phyloP scores from a whole-genome alignment of 2,329 filamentous ascomycete species.

The Aspergillus felis region DNA sequence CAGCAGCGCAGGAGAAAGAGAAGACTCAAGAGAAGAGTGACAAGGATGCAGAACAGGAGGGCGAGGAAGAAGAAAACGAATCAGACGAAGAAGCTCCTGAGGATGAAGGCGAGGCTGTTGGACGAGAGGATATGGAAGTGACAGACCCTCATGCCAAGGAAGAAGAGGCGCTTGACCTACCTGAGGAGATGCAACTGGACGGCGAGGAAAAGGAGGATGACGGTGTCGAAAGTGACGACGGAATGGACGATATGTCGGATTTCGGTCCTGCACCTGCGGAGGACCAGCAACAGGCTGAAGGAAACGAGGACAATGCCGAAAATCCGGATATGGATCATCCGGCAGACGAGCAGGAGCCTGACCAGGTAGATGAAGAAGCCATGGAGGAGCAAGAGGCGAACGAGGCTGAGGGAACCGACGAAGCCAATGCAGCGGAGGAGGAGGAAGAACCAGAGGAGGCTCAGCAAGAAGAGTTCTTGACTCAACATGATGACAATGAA shows the following conservation, averaged over 20 bases:
- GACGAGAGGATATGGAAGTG: constrained; percentile 61
- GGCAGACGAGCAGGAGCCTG: constrained; percentile 28
- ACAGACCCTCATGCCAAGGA: constrained; percentile 75
- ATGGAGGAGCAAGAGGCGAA: constrained; percentile 44
- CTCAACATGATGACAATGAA: constrained; percentile 47
- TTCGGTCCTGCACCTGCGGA: constrained; percentile 37
- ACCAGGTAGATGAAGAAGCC: constrained; percentile 32
- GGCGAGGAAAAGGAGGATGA: constrained; percentile 59
- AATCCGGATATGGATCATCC: constrained; percentile 28
- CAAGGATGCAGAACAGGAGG: constrained; percentile 43
- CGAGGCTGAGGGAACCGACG: constrained; percentile 47
- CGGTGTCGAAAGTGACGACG: constrained; percentile 35
- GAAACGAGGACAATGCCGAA: constrained; percentile 25
- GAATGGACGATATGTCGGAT: constrained; percentile 46
- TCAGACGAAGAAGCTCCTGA: constrained; percentile 46
- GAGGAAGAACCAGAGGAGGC: constrained; percentile 49
- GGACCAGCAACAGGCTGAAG: constrained; percentile 32
- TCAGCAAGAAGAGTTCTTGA: constrained; percentile 46
- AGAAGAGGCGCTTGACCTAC: constrained; percentile 75
- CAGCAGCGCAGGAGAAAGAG: constrained; percentile 54
- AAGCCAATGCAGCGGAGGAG: constrained; percentile 36
- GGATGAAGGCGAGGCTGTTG: constrained; percentile 60
- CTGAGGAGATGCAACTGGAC: constrained; percentile 83
- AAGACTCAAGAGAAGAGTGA: constrained; percentile 43
- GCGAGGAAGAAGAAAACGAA: constrained; percentile 55